Evolutionary conservation across 768 basidiomycete genomes (phyloP), one percentile per base, ranked within the genome.

Genomic region (Suillus luteus): DNA sequence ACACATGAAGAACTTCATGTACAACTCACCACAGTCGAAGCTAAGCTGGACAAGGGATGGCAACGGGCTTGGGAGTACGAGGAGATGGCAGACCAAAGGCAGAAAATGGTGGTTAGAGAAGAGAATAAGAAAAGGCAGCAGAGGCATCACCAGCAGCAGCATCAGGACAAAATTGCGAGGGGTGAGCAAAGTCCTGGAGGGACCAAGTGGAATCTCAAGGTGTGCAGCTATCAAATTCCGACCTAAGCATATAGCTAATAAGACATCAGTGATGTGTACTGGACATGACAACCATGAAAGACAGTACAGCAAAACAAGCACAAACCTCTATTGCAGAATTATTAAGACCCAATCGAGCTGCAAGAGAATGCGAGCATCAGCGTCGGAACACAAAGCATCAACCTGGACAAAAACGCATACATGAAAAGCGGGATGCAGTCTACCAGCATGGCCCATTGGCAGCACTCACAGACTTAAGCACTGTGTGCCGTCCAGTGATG

Each of bases 21-120:
- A n/a, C 33, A 48, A 31, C 38, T 60, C 22, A 27, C n/a, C 1
- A 33, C 0, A 1, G 40, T 43, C 8, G 44, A 43, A 15, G 59
- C 41, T 15, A 60, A 58, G 17, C 38, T 58, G 19, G 35, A 58
- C 5, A 19, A 58, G 35, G 37, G 27, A 27, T 58, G 59, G 59
- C 10, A 60, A n/a, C 3, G 2, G 33, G 44, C 44, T 49, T 3
- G 8, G 33, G 46, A 60, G 2, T 48, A 27, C 2, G 1, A 27
- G 6, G 59, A 49, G 14, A 12, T 48, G 5, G 22, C 11, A 24
- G 22, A 48, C 9, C 11, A 48, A 22, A 48, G 22, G 22, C 12
- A 2, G 22, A 1, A 24, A 22, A 12, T 48, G 5, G 22, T 12
- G 11, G 22, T 48, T 5, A 24, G 6, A 2, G 22, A 14, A 7